These are phyloP conservation scores for Lipomyces yamanashiensis DNA, from an alignment of 805 yeast species.

Conservation along the genomic window DNA sequence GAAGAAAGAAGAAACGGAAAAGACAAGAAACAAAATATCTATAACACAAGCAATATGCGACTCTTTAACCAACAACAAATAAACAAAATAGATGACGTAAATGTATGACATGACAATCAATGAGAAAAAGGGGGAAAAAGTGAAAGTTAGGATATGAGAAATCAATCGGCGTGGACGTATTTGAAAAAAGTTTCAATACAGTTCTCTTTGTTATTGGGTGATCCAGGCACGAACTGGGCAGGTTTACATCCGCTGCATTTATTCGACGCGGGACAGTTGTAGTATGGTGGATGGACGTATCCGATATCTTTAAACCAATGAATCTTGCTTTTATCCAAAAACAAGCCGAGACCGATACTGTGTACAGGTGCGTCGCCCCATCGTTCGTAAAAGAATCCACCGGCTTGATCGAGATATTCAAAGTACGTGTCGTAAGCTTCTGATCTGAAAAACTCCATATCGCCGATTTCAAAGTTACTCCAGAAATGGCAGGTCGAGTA, in stretches of 20 bases:
- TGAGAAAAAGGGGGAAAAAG: background rate
- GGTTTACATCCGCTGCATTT: conserved; percentile 57
- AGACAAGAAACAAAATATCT: no score
- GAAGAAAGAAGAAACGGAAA: no score
- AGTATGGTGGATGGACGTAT: conserved; percentile 73
- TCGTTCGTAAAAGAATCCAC: conserved; percentile 86
- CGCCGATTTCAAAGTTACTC: conserved; percentile 86
- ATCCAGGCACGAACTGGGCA: conserved; percentile 61
- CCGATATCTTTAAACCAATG: conserved; percentile 92
- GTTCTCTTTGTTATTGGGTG: conserved; percentile 64
- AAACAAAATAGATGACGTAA: no score
- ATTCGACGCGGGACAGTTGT: conserved; percentile 70
- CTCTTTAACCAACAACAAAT: no score
- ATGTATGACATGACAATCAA: background rate
- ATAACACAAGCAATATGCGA: no score
- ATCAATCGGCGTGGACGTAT: conserved; percentile 34
- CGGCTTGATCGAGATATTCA: conserved; percentile 64
- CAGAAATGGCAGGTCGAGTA: conserved; percentile 84
- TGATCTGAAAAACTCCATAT: conserved; percentile 76
- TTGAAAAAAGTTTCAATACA: conserved; percentile 76
- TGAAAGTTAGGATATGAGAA: background rate
- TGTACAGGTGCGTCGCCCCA: conserved; percentile 97
- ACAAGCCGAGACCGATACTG: conserved; percentile 71
- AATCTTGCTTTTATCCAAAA: conserved; percentile 65
- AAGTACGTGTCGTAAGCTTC: conserved; percentile 71